Evolutionary conservation across 345 rosid species (phyloP), one percentile per base, ranked within the genome.

Genomic region (Capsella bursapastoris): DNA sequence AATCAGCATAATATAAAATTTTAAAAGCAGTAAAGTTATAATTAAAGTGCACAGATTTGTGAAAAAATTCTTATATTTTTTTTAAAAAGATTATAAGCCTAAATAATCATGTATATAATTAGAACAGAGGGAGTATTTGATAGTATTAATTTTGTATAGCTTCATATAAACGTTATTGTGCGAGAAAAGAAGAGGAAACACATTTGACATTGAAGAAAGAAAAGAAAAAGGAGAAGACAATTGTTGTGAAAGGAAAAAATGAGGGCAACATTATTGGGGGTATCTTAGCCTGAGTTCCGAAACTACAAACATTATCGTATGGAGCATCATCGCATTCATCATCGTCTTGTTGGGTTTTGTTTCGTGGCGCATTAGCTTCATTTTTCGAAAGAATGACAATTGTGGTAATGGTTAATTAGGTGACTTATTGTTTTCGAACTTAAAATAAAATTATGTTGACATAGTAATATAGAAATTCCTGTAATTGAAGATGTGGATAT

Each of bases 341-440:
- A 68, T 55, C 63, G 8, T 41, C 55, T 43, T 69, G 55, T 12
- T 32, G 14, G 64, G 64, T 56, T 12, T 68, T 13, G 18, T 44
- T 44, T 57, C 45, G 7, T 44, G 73, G 64, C 55, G 25, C 9
- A 9, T 57, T 44, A 57, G 45, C 32, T 29, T 57, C 4, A 56
- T 68, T 4, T 16, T 57, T 14, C 55, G 64, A 56, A 68, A 68
- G 7, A 29, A 11, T 43, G 31, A 43, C 28, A 56, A 10, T 27
- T 25, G 28, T 41, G 51, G 12, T 34, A 11, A 35, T 35, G 48
- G 1, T 38, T 13, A 55, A 4, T 38, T 13, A 55, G 38, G 59
- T 29, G 50, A 47, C 22, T 47, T n/a, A n/a, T 13, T 35, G 40
- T 40, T 8, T 37, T 37, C 38, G 38, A 37, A 37, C 41, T 8